phyloP scores from a whole-genome alignment of 169 alveolate genomes.

The Plasmodium yoelii region DNA sequence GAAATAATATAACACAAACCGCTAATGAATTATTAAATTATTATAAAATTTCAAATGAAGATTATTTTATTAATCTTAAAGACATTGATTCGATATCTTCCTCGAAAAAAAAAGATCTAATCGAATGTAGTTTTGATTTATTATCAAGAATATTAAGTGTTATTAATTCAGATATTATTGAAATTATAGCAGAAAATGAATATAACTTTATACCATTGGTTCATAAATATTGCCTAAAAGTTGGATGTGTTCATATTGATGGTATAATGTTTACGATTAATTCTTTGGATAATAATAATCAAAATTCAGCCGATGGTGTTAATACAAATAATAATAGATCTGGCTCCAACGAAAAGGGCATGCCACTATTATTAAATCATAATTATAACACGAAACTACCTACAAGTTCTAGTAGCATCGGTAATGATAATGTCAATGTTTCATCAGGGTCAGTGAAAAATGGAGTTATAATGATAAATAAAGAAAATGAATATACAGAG shows the following conservation, averaged over 20 bases:
- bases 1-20: constrained; percentile 65
- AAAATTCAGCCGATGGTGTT: background rate
- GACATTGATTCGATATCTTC: constrained; percentile 70
- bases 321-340: background rate
- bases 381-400: background rate
- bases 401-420: background rate
- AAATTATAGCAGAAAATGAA: constrained; percentile 55
- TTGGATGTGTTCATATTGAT: constrained; percentile 50
- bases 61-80: constrained; percentile 48
- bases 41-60: constrained; percentile 64
- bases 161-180: constrained; percentile 57
- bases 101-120: constrained; percentile 65
- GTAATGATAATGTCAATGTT: no score
- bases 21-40: constrained; percentile 64
- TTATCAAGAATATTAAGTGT: constrained; percentile 74
- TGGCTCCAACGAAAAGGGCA: background rate
- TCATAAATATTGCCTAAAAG: constrained; percentile 67
- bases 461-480: constrained; percentile 1
- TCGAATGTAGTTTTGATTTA: constrained; percentile 75
- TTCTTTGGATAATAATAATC: background rate
- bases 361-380: background rate
- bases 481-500: constrained; percentile 34
- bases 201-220: constrained; percentile 72
- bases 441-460: constrained; percentile 9
- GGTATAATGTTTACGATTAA: background rate